Base-by-base conservation (phyloP, 257 asterid genomes). In the Orobanche coerulescens region DNA sequence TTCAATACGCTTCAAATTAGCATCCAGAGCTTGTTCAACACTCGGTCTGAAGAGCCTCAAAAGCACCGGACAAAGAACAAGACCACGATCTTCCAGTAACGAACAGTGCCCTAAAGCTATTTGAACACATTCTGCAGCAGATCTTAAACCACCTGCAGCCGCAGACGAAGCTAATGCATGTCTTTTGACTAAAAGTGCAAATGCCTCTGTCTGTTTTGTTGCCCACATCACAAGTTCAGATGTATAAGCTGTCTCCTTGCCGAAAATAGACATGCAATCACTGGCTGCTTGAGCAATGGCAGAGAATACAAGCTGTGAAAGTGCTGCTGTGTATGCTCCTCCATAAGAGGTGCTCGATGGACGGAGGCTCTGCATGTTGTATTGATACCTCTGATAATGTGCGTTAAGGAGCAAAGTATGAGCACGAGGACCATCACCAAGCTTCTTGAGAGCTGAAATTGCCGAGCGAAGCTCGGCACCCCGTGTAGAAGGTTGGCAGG, bases 151-250 rank as follows among this genome's bases (percentile, higher is more conserved):
- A 30, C 98, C 98, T 65, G 97, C 97, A 76, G 97, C 98, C 5
- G 98, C 95, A 42, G 97, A 93, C 26, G 98, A 93, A 54, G 97
- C 94, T 62, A 93, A 79, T 48, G 98, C 98, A 64, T 89, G 98
- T 49, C 97, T 76, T 76, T 93, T 89, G 51, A 89, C 96, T 28
- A 93, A 87, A 66, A 79, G 74, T 49, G 97, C 97, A 74, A 79
- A 93, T 36, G 93, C 75, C 79, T 89, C 97, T 1, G 96, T 81
- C 73, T 88, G 95, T 69, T 93, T 93, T 7, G 95, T 89, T 36
- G 98, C 95, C 98, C 98, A 93, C 93, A 89, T 82, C 71, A 93
- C 97, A 51, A 93, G 93, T 76, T 93, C 98, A 30, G 98, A 93
- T 70, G 95, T 75, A 74, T 89, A 89, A 66, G 95, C 94, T 13